Evolutionary conservation across 2,329 filamentous ascomycete genomes (phyloP), one percentile per base, ranked within the genome.

Genomic region (Neopestalotiopsis rosae): DNA sequence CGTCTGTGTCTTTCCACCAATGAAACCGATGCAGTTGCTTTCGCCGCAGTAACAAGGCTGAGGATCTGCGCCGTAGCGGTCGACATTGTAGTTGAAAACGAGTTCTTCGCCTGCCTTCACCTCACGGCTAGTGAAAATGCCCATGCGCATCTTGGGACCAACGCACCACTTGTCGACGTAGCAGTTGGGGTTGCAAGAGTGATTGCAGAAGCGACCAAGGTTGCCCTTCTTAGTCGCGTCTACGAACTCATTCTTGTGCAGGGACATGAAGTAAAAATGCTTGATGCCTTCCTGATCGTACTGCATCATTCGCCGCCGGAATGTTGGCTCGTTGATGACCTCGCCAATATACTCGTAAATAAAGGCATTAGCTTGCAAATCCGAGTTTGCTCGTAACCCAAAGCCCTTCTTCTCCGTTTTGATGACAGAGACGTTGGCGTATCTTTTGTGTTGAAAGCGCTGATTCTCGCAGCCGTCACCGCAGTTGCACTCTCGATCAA

Each of bases 91-190:
- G 84, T 99, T 98, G 86, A 99, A 99, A 28, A 97, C 95, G 68
- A 99, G 85, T 81, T 99, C 96, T 80, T 99, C 96, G 67, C 96
- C 96, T 20, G 93, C 91, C 77, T 91, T 90, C 78, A 99, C 92
- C 76, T 89, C 86, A 72, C 95, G 93, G 82, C 93, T 89, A 75
- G 95, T 94, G 84, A 99, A 99, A 74, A 99, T 98, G 76, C 96
- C 96, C 96, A 99, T 99, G 76, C 96, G 95, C 78, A 98, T 86
- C 84, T 98, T 98, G 76, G 97, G 94, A 20, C 94, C 95, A 42
- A 99, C 94, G 69, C 98, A 95, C 96, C 96, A 99, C 84, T 99
- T 99, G 86, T 99, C 96, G 72, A 99, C 95, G 81, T 97, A 98
- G 82, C 95, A 98, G 79, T 99, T 99, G 20, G 96, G 96, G 79